These are phyloP conservation scores for Aspergillus homomorphus DNA, from an alignment of 495 filamentous ascomycete genomes.

Conservation along the genomic window DNA sequence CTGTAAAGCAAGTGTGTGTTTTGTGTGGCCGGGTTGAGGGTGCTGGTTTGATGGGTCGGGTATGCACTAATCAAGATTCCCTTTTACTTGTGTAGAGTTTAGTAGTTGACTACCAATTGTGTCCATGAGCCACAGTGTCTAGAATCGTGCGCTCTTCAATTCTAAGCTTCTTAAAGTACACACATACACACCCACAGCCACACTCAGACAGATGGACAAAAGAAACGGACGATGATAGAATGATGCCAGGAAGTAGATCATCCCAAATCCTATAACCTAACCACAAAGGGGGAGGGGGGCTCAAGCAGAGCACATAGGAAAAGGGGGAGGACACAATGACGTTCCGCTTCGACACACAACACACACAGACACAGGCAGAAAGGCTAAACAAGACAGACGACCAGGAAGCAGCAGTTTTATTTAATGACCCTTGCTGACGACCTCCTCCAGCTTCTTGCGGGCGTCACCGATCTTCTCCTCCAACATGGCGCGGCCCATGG, in stretches of 20 bases:
- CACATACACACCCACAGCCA: slow-evolving; percentile 13
- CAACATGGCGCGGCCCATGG: slow-evolving; percentile 66
- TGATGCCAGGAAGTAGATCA: background rate
- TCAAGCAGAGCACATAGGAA: slow-evolving; percentile 10
- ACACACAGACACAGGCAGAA: background rate
- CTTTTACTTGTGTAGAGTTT: background rate
- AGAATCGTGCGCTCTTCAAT: slow-evolving; percentile 8
- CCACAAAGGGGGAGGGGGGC: too few species aligned
- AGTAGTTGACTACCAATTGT: too few species aligned
- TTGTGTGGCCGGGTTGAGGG: background rate
- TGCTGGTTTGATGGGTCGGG: background rate
- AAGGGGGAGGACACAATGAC: slow-evolving; percentile 1
- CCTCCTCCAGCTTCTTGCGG: slow-evolving; percentile 73
- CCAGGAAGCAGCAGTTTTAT: slow-evolving; percentile 29
- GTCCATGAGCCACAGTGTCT: too few species aligned
- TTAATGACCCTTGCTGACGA: slow-evolving; percentile 82
- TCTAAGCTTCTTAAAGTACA: slow-evolving; percentile 22
- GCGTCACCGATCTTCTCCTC: slow-evolving; percentile 71
- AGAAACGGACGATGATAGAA: slow-evolving; percentile 12
- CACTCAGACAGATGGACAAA: background rate
- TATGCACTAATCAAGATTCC: background rate
- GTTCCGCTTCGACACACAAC: too few species aligned
- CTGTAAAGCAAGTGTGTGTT: background rate
- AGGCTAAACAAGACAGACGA: background rate
- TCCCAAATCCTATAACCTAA: too few species aligned